phyloP scores from a whole-genome alignment of 2,329 filamentous ascomycete species.

The Aureobasidium sp. region DNA sequence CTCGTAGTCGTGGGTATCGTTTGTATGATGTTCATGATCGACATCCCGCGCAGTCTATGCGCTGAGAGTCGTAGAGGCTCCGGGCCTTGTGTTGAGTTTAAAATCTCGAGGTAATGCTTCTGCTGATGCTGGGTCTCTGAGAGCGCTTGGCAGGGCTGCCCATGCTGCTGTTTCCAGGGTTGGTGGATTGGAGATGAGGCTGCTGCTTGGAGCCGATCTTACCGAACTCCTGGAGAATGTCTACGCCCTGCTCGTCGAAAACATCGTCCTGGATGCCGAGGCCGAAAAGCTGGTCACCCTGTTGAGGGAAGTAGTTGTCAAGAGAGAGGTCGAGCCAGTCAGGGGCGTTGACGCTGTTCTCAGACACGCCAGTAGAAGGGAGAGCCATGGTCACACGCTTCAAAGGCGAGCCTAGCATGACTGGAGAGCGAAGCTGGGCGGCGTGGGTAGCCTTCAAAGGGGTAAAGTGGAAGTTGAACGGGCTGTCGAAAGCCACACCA shows the following conservation, averaged over 20 bases:
- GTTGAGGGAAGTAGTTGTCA: conserved; percentile 24
- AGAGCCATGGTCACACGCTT: conserved; percentile 22
- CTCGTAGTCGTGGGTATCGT: conserved; percentile 16
- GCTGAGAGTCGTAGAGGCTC: conserved; percentile 1
- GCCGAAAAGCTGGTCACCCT: conserved; percentile 48
- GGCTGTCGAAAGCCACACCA: conserved; percentile 21
- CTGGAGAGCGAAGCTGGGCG: conserved; percentile 22
- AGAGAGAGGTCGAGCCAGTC: conserved; percentile 22
- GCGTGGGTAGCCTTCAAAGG: conserved; percentile 25
- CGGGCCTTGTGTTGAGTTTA: conserved; percentile 1
- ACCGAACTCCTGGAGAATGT: conserved; percentile 69
- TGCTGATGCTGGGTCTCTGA: conserved; percentile 17
- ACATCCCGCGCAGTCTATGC: conserved; percentile 8
- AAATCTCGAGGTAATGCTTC: conserved; percentile 20
- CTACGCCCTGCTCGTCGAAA: conserved; percentile 53
- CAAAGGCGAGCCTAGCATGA: conserved; percentile 28
- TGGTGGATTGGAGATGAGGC: conserved; percentile 3
- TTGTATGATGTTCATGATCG: conserved; percentile 9
- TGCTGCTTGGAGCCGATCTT: conserved; percentile 53
- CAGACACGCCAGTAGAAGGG: conserved; percentile 13
- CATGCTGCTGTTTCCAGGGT: not conserved
- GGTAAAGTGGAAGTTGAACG: conserved; percentile 26
- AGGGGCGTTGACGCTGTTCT: conserved; percentile 14
- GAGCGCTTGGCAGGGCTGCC: conserved; percentile 19
- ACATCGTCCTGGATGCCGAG: conserved; percentile 54